These are phyloP conservation scores for Eurotiales sp. DNA, from an alignment of 2,329 filamentous ascomycete genomes.

Conservation along the genomic window DNA sequence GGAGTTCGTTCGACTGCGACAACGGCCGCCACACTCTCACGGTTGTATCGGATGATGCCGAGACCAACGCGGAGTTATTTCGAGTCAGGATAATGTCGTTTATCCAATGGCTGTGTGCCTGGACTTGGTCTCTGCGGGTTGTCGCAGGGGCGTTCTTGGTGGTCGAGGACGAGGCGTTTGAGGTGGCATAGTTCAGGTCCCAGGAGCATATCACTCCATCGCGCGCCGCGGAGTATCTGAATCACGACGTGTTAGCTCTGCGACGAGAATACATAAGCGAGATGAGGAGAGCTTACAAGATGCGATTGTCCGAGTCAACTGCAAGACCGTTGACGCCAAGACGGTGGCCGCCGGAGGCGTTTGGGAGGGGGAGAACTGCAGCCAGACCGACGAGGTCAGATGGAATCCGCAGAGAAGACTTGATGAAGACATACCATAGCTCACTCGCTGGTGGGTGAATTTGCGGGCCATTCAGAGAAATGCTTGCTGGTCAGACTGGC, in stretches of 20 bases:
- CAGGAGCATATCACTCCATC: constrained; percentile 96
- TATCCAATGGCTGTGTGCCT: constrained; percentile 93
- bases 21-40: constrained; percentile 89
- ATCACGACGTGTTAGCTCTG: not conserved
- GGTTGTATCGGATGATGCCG: constrained; percentile 87
- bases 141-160: constrained; percentile 39
- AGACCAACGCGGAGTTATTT: constrained; percentile 74
- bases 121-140: constrained; percentile 59
- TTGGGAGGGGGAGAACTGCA: constrained; percentile 70
- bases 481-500: not conserved
- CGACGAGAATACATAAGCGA: constrained; percentile 5
- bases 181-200: constrained; percentile 59
- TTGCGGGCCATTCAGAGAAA: constrained; percentile 59
- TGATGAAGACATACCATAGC: constrained; percentile 56
- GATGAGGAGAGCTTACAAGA: constrained; percentile 62
- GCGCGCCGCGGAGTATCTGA: constrained; percentile 88
- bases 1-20: constrained; percentile 58
- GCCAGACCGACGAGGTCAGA: constrained; percentile 18
- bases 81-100: constrained; percentile 84
- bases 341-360: constrained; percentile 77
- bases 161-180: constrained; percentile 24
- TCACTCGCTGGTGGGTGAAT: constrained; percentile 63
- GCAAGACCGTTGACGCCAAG: constrained; percentile 93
- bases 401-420: not conserved
- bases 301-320: constrained; percentile 75